Evolutionary conservation across 2,329 filamentous ascomycete species (phyloP), one percentile per base, ranked within the genome.

Genomic region (Aspergillus sp.): DNA sequence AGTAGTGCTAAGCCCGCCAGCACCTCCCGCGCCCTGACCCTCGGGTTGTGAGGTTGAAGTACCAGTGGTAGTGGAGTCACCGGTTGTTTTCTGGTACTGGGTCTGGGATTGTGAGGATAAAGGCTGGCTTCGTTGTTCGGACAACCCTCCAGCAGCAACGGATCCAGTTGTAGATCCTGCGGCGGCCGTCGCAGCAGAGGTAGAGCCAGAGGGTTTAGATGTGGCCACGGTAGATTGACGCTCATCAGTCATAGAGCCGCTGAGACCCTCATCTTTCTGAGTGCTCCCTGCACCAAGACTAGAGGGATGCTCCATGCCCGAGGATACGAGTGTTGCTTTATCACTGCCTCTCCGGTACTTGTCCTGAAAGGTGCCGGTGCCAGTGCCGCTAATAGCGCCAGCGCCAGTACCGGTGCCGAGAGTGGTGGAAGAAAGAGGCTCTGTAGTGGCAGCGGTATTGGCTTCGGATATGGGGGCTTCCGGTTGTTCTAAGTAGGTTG

Each of bases 401-500:
- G 27, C n/a, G 45, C 45, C 27, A 9, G 45, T 48, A 13, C 24
- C 22, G 17, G 33, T 11, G 5, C 30, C 39, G 34, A 54, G 50
- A 30, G 13, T 24, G 8, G 41, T 46, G 19, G 64, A 64, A 5
- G 59, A 20, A 22, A 61, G 52, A 13, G 64, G 46, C 39, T 64
- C 64, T 5, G 62, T 51, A 45, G 62, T 61, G 9, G 59, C 52
- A 5, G 69, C 65, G 3, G 68, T 71, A 53, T 69, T 67, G 13
- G 40, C 51, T 8, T 63, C 56, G 34, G 61, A 54, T 7, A 46
- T 19, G 1, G 67, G 65, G 27, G 69, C 64, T 13, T 60, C 65
- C 13, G 64, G 67, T 68, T 71, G 70, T 45, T 73, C 70, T 72
- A n/a, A 11, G 17, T 3, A 34, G 8, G 27, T 20, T n/a, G n/a